Conservation (phyloP, 2,329 filamentous ascomycete species). For the Trematosphaeria pertusa region DNA sequence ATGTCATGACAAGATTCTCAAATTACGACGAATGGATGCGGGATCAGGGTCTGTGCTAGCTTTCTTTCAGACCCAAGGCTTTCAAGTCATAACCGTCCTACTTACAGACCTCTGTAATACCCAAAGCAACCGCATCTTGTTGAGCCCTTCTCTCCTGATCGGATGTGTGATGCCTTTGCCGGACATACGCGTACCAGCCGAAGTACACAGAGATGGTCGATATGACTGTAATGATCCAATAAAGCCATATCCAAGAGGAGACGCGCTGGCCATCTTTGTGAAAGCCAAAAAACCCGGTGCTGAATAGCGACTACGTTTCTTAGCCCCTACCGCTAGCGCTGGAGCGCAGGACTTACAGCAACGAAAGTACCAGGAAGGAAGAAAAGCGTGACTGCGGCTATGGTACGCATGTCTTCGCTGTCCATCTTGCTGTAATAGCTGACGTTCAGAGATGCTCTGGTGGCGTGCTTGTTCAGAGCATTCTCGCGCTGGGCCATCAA, state of each 20-base stretch:
- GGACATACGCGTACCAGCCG: no score
- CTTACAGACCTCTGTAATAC: no score
- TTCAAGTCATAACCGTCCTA: no score
- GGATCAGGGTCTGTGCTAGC: no score
- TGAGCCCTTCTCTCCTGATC: no score
- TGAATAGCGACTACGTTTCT: neutral
- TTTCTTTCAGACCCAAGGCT: no score
- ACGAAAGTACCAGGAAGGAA: slow-evolving; percentile 9
- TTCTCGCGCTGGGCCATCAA: slow-evolving; percentile 14
- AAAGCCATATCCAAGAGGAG: slow-evolving; percentile 1
- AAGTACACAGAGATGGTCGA: slow-evolving; percentile 3
- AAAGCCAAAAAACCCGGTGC: slow-evolving; percentile 6
- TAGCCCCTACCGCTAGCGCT: neutral
- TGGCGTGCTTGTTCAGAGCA: slow-evolving; percentile 3
- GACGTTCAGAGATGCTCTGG: slow-evolving; percentile 1
- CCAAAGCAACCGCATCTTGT: no score
- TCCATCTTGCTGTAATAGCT: neutral
- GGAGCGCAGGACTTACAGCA: neutral
- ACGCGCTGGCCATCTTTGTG: neutral
- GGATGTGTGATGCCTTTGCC: no score
- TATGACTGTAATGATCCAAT: neutral
- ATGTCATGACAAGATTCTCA: no score
- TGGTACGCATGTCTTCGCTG: slow-evolving; percentile 8
- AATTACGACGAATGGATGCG: no score
- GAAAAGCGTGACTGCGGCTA: slow-evolving; percentile 7